These are phyloP conservation scores for Nicotiana tomentosiformis DNA, from an alignment of 257 asterid genomes.

Conservation along the genomic window DNA sequence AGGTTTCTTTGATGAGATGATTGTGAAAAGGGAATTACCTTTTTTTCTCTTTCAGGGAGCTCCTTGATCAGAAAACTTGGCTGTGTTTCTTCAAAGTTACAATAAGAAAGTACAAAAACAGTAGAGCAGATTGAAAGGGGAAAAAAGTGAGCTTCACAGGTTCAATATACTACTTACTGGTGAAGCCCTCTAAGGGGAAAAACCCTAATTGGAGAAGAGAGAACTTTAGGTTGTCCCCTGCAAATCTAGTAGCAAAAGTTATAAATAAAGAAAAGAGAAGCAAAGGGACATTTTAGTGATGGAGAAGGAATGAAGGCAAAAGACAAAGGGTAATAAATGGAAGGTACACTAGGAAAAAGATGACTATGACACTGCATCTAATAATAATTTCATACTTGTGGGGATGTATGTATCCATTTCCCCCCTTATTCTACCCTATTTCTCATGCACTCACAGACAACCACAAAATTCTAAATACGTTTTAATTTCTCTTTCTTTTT, in stretches of 20 bases:
- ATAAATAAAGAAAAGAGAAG: constrained; percentile 9
- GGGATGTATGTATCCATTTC: constrained; percentile 22
- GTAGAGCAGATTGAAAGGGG: not conserved
- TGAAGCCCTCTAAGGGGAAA: constrained; percentile 8
- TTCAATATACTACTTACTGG: not conserved
- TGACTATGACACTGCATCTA: constrained; percentile 47
- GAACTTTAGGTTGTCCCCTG: constrained; percentile 15
- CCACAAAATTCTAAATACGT: not conserved
- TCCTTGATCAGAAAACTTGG: constrained; percentile 8
- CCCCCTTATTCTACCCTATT: constrained; percentile 13
- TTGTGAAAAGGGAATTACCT: constrained; percentile 17
- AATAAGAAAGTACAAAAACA: not conserved
- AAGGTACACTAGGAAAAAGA: constrained; percentile 45
- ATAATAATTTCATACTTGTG: constrained; percentile 35
- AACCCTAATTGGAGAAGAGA: constrained; percentile 34
- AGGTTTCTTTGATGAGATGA: constrained; percentile 14
- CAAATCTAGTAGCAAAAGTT: constrained; percentile 19
- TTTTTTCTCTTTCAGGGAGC: constrained; percentile 9
- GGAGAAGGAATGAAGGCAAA: constrained; percentile 56
- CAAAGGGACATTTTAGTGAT: constrained; percentile 48
- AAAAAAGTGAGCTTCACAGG: constrained; percentile 12
- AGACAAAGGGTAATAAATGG: constrained; percentile 59
- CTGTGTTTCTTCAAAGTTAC: constrained; percentile 19
- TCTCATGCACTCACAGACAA: constrained; percentile 18
- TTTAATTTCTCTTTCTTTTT: not conserved